These are phyloP conservation scores for Xylariaceae sp. DNA, from an alignment of 2,329 filamentous ascomycete species.

Conservation along the genomic window DNA sequence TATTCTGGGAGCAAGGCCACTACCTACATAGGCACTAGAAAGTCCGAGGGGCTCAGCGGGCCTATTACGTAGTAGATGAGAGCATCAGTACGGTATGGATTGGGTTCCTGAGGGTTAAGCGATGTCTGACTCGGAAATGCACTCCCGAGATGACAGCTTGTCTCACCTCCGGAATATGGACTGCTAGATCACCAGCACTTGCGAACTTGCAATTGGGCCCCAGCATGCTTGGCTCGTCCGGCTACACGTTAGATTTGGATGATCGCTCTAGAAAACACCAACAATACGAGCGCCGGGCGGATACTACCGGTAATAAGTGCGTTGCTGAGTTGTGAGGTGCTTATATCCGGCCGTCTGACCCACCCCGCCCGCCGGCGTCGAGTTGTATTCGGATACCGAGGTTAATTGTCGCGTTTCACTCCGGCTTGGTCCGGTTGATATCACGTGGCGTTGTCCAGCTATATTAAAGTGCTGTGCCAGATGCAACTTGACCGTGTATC, in stretches of 20 bases:
- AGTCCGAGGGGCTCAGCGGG: too few species aligned
- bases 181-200: neutral
- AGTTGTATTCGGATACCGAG: neutral
- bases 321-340: neutral
- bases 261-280: neutral
- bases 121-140: too few species aligned
- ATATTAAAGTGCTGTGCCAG: too few species aligned
- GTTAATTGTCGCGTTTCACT: neutral
- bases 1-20: too few species aligned
- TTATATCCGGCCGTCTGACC: constrained; percentile 3
- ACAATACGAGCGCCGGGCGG: neutral
- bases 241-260: neutral
- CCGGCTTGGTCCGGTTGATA: neutral
- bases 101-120: too few species aligned
- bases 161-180: neutral
- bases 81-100: too few species aligned
- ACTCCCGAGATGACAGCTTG: too few species aligned
- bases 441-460: neutral
- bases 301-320: neutral
- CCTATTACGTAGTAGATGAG: too few species aligned
- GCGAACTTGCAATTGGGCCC: neutral
- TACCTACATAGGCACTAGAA: too few species aligned
- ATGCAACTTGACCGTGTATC: too few species aligned
- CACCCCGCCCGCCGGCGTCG: neutral
- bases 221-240: neutral